These are phyloP conservation scores for Pseudocercospora crystallina DNA, from an alignment of 2,329 filamentous ascomycete species.

Conservation along the genomic window DNA sequence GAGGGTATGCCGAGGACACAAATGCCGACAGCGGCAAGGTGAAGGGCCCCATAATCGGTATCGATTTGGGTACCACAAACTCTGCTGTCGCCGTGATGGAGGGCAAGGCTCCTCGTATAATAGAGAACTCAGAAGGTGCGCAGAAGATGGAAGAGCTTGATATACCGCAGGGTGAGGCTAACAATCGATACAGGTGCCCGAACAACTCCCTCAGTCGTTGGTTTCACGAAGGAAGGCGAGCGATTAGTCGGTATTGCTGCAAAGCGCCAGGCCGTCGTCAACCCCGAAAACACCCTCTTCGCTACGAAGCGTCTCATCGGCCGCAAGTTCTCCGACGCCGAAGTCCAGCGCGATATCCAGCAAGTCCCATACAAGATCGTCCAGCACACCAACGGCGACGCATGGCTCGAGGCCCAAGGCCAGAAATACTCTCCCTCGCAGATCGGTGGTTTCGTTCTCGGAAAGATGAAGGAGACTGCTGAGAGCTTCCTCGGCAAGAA, in stretches of 20 bases:
- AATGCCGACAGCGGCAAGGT: constrained; percentile 71
- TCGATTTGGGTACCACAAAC: constrained; percentile 97
- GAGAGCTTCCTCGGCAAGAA: constrained; percentile 88
- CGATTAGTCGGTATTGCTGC: constrained; percentile 94
- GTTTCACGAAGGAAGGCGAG: constrained; percentile 93
- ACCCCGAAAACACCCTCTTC: constrained; percentile 97
- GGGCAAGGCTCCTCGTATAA: constrained; percentile 91
- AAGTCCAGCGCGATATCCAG: constrained; percentile 96
- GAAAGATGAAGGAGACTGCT: constrained; percentile 99
- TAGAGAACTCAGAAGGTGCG: constrained; percentile 93
- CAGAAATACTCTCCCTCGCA: constrained; percentile 98
- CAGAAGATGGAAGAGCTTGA: constrained; percentile 16
- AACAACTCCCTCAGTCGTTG: constrained; percentile 92
- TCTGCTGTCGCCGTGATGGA: constrained; percentile 97
- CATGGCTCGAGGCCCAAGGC: constrained; percentile 89
- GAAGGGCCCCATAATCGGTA: constrained; percentile 94
- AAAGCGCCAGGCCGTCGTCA: constrained; percentile 97
- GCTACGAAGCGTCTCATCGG: constrained; percentile 98
- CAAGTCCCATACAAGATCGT: constrained; percentile 99
- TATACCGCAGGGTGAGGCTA: constrained; percentile 15
- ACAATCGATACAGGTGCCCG: constrained; percentile 63
- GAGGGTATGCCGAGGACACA: constrained; percentile 61
- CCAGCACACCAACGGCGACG: constrained; percentile 93
- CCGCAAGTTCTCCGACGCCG: constrained; percentile 89
- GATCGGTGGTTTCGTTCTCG: constrained; percentile 91